phyloP scores from a whole-genome alignment of 2,329 filamentous ascomycete genomes.

The Talaromyces rugulosus region DNA sequence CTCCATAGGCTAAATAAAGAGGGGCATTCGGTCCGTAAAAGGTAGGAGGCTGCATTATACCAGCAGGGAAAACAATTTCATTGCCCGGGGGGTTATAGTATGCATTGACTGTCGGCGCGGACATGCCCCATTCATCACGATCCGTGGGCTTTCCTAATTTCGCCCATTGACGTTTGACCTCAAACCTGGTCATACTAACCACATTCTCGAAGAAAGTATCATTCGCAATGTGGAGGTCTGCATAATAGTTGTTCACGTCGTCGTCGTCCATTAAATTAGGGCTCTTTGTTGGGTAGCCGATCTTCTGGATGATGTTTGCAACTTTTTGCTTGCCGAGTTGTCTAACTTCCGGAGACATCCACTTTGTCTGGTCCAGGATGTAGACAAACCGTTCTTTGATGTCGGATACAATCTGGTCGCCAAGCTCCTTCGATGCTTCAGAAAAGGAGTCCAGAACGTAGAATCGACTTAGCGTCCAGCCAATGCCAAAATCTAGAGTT shows the following conservation, averaged over 20 bases:
- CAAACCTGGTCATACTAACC: slow-evolving; percentile 49
- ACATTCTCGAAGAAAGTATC: slow-evolving; percentile 57
- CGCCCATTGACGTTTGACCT: slow-evolving; percentile 50
- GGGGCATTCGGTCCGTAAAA: slow-evolving; percentile 60
- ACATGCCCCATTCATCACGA: slow-evolving; percentile 59
- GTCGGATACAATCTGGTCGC: slow-evolving; percentile 65
- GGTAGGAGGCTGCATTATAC: slow-evolving; percentile 65
- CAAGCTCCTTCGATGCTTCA: slow-evolving; percentile 61
- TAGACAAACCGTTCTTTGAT: slow-evolving; percentile 64
- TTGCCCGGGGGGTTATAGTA: slow-evolving; percentile 64
- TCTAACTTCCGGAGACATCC: slow-evolving; percentile 62
- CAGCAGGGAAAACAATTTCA: slow-evolving; percentile 65
- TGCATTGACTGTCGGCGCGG: slow-evolving; percentile 60
- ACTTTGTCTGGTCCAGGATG: slow-evolving; percentile 55
- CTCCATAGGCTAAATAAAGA: slow-evolving; percentile 64
- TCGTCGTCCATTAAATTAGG: slow-evolving; percentile 59
- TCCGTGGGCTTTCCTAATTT: slow-evolving; percentile 58
- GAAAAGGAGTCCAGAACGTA: slow-evolving; percentile 67
- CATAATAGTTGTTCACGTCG: slow-evolving; percentile 56
- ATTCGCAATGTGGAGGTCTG: slow-evolving; percentile 47
- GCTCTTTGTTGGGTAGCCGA: slow-evolving; percentile 61
- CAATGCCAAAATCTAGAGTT: slow-evolving; percentile 55
- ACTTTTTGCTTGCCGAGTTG: slow-evolving; percentile 61
- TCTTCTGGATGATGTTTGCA: slow-evolving; percentile 63
- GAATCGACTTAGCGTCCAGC: slow-evolving; percentile 68